Percentiles rank a stretch among this genome's conserved stretches.
phyloP scores from a whole-genome alignment of 768 basidiomycete genomes.

The Xerocomus spinulosus region DNA sequence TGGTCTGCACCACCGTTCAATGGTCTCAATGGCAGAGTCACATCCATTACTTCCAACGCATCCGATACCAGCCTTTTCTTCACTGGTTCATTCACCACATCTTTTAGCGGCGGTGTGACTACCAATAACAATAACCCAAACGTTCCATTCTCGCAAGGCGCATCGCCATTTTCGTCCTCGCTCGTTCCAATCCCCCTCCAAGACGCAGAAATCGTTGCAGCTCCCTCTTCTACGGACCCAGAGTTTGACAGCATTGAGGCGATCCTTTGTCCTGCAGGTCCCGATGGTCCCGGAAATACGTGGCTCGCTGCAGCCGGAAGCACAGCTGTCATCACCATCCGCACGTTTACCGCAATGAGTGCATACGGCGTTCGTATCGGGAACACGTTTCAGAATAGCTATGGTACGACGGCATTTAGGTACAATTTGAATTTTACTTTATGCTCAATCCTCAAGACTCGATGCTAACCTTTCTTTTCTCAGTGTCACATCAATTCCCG shows the following conservation, averaged over 20 bases:
- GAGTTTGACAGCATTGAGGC: slow-evolving; percentile 60
- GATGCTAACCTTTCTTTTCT: slow-evolving; percentile 6
- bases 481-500: slow-evolving; percentile 85
- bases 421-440: slow-evolving; percentile 26
- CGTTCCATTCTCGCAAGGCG: slow-evolving; percentile 75
- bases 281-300: slow-evolving; percentile 71
- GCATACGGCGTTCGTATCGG: slow-evolving; percentile 83
- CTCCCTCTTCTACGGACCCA: slow-evolving; percentile 56
- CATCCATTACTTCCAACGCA: slow-evolving; percentile 70
- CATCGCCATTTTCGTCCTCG: slow-evolving; percentile 84
- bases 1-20: slow-evolving; percentile 82
- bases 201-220: slow-evolving; percentile 52
- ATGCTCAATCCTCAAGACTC: not conserved
- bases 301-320: slow-evolving; percentile 81
- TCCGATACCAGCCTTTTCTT: slow-evolving; percentile 77
- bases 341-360: slow-evolving; percentile 67
- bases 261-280: slow-evolving; percentile 83
- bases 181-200: slow-evolving; percentile 75
- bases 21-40: slow-evolving; percentile 68
- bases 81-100: slow-evolving; percentile 80
- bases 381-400: slow-evolving; percentile 78
- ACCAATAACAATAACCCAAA: slow-evolving; percentile 75
- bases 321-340: slow-evolving; percentile 68
- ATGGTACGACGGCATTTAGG: slow-evolving; percentile 89
- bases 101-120: slow-evolving; percentile 53